Conservation (phyloP, 352 stramenopile genomes). For the Pythium vanterpoolii region DNA sequence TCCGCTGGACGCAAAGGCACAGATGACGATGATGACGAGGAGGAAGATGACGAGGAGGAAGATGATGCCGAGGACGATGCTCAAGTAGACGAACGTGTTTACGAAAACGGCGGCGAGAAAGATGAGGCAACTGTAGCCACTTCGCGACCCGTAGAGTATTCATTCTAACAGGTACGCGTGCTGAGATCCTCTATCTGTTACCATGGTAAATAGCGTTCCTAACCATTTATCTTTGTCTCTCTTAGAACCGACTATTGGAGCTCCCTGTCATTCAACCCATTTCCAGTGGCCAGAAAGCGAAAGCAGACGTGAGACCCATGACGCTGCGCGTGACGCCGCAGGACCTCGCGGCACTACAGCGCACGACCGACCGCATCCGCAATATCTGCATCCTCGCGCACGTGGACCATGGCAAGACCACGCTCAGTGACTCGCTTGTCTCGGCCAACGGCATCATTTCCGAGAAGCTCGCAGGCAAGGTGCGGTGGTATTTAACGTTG, state of each 20-base stretch:
- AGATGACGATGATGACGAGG: conserved; percentile 29
- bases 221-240: neutral
- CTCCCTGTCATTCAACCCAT: conserved; percentile 12
- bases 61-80: conserved; percentile 1
- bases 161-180: conserved; percentile 16
- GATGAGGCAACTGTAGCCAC: conserved; percentile 3
- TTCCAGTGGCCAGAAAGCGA: neutral
- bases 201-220: conserved; percentile 13
- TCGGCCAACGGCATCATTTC: conserved; percentile 97
- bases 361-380: conserved; percentile 77
- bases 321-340: conserved; percentile 45
- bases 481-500: neutral
- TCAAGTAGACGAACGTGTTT: conserved; percentile 32
- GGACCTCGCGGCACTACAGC: conserved; percentile 60
- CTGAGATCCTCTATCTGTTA: neutral
- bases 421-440: conserved; percentile 94
- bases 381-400: conserved; percentile 96
- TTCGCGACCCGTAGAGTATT: conserved; percentile 22
- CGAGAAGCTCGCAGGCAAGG: conserved; percentile 92
- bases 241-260: neutral
- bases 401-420: conserved; percentile 93
- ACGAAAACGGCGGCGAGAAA: conserved; percentile 24
- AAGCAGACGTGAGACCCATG: neutral
- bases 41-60: conserved; percentile 38
- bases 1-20: neutral